Base-by-base conservation (phyloP, 1,284 basidiomycete species). In the Boletus smithii region DNA sequence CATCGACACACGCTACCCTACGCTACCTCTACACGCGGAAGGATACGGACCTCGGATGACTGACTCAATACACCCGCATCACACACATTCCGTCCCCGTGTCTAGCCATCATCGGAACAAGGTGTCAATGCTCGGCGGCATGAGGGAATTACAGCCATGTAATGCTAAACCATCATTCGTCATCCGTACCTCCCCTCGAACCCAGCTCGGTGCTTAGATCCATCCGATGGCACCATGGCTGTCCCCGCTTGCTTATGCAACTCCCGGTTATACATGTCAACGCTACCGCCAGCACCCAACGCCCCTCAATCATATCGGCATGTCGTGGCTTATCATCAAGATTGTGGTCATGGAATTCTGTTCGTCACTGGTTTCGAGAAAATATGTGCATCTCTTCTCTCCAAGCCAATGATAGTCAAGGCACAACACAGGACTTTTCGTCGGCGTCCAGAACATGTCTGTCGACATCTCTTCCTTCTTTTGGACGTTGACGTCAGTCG, bases 31-130 rank as follows among this genome's bases (percentile, higher is more conserved):
- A 20, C 16, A 17, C 8, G 16, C 55, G 58, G 55, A 48, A 34
- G 17, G 41, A 55, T 22, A 42, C 55, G 58, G 58, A 17, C n/a
- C n/a, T 23, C 35, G 22, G 34, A 32, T 17, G 46, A 6, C 22
- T 32, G 42, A 44, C 32, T 22, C 31, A 22, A 36, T 31, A 22
- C 35, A 39, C 42, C 13, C 39, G 2, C 44, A 24, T 43, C 39
- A 51, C 38, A 42, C 43, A 41, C 30, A 23, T 16, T n/a, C 34
- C 37, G 40, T 48, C 43, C 39, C 48, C 42, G 27, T 40, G 23
- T 39, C 33, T 9, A 29, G 33, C 52, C 34, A 38, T 10, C 40
- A 56, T 53, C 49, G 39, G 46, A 42, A 39, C 46, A 33, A 30
- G 20, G n/a, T 40, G 54, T 8, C 43, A 29, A n/a, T 20, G 22